phyloP scores from a whole-genome alignment of 139 green algal species.

The Closterium sp. region DNA sequence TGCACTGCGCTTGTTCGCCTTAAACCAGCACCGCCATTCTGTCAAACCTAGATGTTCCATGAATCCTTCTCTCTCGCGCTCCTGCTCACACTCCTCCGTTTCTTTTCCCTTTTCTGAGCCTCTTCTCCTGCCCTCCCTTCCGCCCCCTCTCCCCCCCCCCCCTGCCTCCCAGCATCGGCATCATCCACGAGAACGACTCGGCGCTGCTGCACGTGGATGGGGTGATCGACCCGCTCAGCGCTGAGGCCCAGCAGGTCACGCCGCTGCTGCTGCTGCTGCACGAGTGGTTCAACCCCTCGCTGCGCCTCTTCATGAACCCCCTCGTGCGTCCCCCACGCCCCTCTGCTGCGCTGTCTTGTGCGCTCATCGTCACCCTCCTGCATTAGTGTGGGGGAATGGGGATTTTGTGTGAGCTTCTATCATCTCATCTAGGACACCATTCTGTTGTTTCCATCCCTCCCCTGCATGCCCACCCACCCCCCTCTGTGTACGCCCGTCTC shows the following conservation, averaged over 20 bases:
- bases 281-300: conserved; percentile 51
- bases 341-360: neutral
- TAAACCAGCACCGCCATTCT: no score
- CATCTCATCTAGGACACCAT: no score
- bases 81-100: neutral
- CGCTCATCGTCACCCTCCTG: no score
- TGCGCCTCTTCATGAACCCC: conserved; percentile 55
- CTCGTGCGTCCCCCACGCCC: neutral
- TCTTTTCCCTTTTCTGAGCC: neutral
- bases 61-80: no score
- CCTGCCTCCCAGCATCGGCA: conserved; percentile 10
- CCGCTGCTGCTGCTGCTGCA: conserved; percentile 57
- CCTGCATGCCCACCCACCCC: no score
- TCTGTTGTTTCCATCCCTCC: neutral
- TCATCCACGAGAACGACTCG: conserved; percentile 3
- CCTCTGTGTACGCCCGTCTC: neutral
- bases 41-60: no score
- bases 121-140: neutral
- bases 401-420: no score
- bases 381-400: no score
- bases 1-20: no score
- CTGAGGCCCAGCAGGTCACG: conserved; percentile 54
- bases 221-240: conserved; percentile 58
- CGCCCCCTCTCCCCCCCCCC: neutral
- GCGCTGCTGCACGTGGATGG: conserved; percentile 45